Percentiles rank a stretch among this genome's conserved stretches.
These are phyloP conservation scores for Pleurostoma richardsiae DNA, from an alignment of 2,329 filamentous ascomycete genomes.

Conservation along the genomic window DNA sequence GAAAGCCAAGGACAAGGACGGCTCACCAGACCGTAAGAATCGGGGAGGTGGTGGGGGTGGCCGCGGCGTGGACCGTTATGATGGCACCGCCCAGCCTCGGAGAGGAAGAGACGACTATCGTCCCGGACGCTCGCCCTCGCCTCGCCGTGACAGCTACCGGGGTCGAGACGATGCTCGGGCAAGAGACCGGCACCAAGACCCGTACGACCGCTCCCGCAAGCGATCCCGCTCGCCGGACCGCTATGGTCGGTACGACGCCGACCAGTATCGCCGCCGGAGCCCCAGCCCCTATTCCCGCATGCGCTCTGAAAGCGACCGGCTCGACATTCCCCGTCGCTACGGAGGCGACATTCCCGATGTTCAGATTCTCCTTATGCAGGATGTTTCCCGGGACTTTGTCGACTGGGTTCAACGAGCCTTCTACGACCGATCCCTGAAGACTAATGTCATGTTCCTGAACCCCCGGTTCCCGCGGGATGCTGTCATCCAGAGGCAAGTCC, in stretches of 20 bases:
- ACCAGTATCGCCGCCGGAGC: constrained; percentile 62
- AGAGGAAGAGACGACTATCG: constrained; percentile 60
- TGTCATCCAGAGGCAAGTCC: constrained; percentile 78
- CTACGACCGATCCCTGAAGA: constrained; percentile 62
- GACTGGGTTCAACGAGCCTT: constrained; percentile 78
- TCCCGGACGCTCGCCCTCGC: constrained; percentile 54
- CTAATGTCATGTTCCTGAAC: constrained; percentile 75
- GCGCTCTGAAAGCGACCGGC: constrained; percentile 51
- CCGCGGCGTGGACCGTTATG: constrained; percentile 41
- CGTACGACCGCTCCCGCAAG: constrained; percentile 45
- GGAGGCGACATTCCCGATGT: constrained; percentile 80
- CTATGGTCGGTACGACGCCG: constrained; percentile 35
- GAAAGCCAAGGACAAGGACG: constrained; percentile 50
- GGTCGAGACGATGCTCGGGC: constrained; percentile 57
- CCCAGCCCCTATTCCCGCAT: constrained; percentile 57
- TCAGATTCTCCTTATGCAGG: constrained; percentile 77
- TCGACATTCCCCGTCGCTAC: constrained; percentile 69
- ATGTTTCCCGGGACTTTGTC: constrained; percentile 75
- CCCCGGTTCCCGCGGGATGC: constrained; percentile 71
- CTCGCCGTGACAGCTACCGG: constrained; percentile 51
- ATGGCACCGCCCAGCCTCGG: constrained; percentile 42
- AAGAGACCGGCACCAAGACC: constrained; percentile 35
- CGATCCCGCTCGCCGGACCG: constrained; percentile 65
- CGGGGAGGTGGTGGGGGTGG: constrained; percentile 28
- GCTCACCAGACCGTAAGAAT: constrained; percentile 55